These are phyloP conservation scores for Yamadazyma taylorii DNA, from an alignment of 1,139 yeast genomes.

Conservation along the genomic window DNA sequence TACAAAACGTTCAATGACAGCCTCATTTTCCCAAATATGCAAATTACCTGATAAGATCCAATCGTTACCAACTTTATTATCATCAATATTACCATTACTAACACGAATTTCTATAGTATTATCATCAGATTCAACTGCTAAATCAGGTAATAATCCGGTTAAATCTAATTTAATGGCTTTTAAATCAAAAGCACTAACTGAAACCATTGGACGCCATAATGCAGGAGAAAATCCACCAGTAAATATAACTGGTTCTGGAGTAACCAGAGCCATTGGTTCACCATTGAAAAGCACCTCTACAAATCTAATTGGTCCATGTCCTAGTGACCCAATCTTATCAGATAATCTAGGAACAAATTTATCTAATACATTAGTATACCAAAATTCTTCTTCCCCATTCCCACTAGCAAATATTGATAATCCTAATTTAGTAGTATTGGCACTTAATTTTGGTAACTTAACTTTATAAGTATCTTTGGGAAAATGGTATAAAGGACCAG, in stretches of 20 bases:
- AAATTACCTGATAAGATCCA: slow-evolving; percentile 75
- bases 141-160: slow-evolving; percentile 61
- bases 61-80: slow-evolving; percentile 48
- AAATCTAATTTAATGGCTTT: slow-evolving; percentile 65
- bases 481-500: slow-evolving; percentile 39
- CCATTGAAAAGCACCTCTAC: slow-evolving; percentile 54
- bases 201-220: slow-evolving; percentile 78
- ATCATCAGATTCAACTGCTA: slow-evolving; percentile 47
- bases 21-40: slow-evolving; percentile 56
- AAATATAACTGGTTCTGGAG: slow-evolving; percentile 64
- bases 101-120: slow-evolving; percentile 45
- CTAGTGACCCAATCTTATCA: slow-evolving; percentile 34
- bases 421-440: slow-evolving; percentile 57
- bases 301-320: slow-evolving; percentile 66
- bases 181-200: slow-evolving; percentile 70
- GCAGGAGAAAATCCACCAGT: slow-evolving; percentile 82
- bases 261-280: slow-evolving; percentile 44
- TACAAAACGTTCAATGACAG: slow-evolving; percentile 42
- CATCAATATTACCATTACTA: slow-evolving; percentile 48
- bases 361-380: slow-evolving; percentile 70
- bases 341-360: slow-evolving; percentile 39
- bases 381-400: slow-evolving; percentile 77
- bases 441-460: slow-evolving; percentile 39
- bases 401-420: slow-evolving; percentile 71
- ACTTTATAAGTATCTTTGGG: slow-evolving; percentile 40